Conservation (phyloP, 164 flowering plant species). For the Berberis vulgaris region DNA sequence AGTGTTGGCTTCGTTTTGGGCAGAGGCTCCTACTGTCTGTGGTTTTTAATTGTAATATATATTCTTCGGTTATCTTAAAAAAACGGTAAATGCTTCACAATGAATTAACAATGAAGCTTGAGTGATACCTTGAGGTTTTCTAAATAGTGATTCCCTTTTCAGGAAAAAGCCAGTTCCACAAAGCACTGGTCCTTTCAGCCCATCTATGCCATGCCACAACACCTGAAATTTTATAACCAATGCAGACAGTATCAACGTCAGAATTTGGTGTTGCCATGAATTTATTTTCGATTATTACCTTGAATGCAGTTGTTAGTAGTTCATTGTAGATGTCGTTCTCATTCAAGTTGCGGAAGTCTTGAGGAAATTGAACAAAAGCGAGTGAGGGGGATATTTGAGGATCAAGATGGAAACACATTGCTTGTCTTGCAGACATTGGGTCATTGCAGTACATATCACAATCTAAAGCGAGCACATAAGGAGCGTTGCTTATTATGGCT, state of each 20-base stretch:
- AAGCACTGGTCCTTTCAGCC: conserved; percentile 35
- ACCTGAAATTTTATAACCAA: conserved; percentile 11
- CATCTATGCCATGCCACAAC: conserved; percentile 50
- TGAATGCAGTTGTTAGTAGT: conserved; percentile 13
- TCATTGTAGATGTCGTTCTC: conserved; percentile 37
- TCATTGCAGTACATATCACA: conserved; percentile 37
- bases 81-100: too few relatives aligned
- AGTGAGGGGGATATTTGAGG: conserved; percentile 32
- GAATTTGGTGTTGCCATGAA: neutral
- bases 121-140: neutral
- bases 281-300: neutral
- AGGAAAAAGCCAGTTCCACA: conserved; percentile 59
- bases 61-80: too few relatives aligned
- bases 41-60: too few relatives aligned
- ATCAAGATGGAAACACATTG: conserved; percentile 41
- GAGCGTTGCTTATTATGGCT: conserved; percentile 32
- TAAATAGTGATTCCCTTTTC: neutral
- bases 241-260: neutral
- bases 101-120: too few relatives aligned
- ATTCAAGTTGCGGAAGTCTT: conserved; percentile 32
- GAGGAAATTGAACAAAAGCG: conserved; percentile 51
- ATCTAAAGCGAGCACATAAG: conserved; percentile 21
- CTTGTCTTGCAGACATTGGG: conserved; percentile 31
- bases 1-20: too few relatives aligned
- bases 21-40: too few relatives aligned